phyloP scores from a whole-genome alignment of 306 rosid species.

The Vigna mungo region DNA sequence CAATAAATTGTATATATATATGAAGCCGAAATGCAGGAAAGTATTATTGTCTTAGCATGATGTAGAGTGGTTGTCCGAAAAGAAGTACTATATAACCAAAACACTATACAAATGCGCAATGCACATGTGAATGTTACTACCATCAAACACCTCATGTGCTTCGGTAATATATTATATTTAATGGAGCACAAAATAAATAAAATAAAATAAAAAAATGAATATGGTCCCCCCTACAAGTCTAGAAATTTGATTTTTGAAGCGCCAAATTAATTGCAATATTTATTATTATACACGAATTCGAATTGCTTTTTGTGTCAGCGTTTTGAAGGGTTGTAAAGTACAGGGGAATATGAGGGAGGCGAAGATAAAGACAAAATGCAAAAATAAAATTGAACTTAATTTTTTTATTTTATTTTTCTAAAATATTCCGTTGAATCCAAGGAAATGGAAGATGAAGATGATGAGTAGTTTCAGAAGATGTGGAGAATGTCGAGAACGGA shows the following conservation, averaged over 20 bases:
- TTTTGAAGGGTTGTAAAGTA: too few relatives aligned
- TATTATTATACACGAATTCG: too few relatives aligned
- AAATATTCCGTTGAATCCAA: background rate
- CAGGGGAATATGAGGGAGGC: too few relatives aligned
- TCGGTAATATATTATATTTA: background rate
- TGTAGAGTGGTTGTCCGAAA: background rate
- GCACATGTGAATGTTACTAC: background rate
- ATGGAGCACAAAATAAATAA: background rate
- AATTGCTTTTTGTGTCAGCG: too few relatives aligned
- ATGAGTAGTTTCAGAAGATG: slow-evolving; percentile 56
- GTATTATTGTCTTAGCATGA: too few relatives aligned
- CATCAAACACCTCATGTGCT: background rate
- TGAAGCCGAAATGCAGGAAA: too few relatives aligned
- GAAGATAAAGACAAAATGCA: too few relatives aligned
- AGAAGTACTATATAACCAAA: background rate
- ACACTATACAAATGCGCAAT: background rate
- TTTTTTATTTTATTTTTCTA: too few relatives aligned
- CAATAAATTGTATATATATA: too few relatives aligned
- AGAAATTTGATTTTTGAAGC: background rate
- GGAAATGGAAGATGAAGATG: background rate
- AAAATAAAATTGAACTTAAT: too few relatives aligned
- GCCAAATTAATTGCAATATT: background rate
- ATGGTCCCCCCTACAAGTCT: background rate
- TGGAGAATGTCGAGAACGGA: slow-evolving; percentile 89
- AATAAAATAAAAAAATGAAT: background rate